A percentile compares a stretch with the other conserved stretches of the same genome.
phyloP scores from a whole-genome alignment of 805 yeast genomes.

The Candida mattraensis region DNA sequence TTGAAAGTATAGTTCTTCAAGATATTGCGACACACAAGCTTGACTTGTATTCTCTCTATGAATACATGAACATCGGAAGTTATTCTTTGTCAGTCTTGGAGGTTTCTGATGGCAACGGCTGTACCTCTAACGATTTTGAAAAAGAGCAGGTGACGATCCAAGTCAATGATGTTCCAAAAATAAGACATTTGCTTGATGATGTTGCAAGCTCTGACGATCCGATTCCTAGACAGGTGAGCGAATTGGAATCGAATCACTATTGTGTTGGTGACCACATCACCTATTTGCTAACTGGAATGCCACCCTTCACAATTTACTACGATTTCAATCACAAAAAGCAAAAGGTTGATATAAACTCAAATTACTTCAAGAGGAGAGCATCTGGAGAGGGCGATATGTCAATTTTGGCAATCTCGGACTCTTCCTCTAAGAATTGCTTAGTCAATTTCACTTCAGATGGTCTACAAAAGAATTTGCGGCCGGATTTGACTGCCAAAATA shows the following conservation, averaged over 20 bases:
- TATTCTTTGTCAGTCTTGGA: slow-evolving; percentile 59
- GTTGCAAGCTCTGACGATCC: slow-evolving; percentile 29
- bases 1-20: slow-evolving; percentile 45
- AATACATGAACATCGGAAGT: slow-evolving; percentile 64
- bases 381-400: slow-evolving; percentile 76
- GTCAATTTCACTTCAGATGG: slow-evolving; percentile 50
- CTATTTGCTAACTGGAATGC: slow-evolving; percentile 70
- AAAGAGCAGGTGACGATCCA: slow-evolving; percentile 43
- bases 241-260: slow-evolving; percentile 40
- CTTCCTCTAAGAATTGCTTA: slow-evolving; percentile 67
- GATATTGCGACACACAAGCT: slow-evolving; percentile 40
- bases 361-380: slow-evolving; percentile 63
- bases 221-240: slow-evolving; percentile 4
- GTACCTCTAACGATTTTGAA: slow-evolving; percentile 47
- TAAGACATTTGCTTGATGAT: slow-evolving; percentile 42
- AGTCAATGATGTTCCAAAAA: slow-evolving; percentile 76
- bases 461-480: slow-evolving; percentile 28
- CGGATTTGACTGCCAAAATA: slow-evolving; percentile 35
- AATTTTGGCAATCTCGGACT: slow-evolving; percentile 69
- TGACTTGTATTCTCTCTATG: slow-evolving; percentile 44
- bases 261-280: slow-evolving; percentile 93
- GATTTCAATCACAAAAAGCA: slow-evolving; percentile 63
- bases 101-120: slow-evolving; percentile 69
- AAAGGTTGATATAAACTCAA: slow-evolving; percentile 46
- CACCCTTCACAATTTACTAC: slow-evolving; percentile 79